Conservation (phyloP, 139 green algal genomes). For the Chlorella ohadii region DNA sequence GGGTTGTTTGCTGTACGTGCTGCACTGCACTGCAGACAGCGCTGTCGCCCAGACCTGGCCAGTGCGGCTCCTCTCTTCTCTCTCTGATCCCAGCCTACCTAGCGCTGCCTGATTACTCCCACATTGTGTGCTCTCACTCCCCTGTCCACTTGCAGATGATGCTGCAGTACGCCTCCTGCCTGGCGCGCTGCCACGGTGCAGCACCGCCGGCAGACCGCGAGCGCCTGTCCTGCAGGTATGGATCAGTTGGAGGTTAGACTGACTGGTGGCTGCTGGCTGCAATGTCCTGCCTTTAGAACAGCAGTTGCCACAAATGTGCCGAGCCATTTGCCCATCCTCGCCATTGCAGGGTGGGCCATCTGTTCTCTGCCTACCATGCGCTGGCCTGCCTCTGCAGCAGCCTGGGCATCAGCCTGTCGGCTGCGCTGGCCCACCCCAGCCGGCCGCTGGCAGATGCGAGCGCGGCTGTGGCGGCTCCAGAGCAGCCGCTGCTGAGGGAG, state of each 20-base stretch:
- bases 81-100: too few relatives aligned
- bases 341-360: background rate
- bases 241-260: too few relatives aligned
- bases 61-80: too few relatives aligned
- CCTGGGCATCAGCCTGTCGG: background rate
- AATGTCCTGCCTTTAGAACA: too few relatives aligned
- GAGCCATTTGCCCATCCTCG: too few relatives aligned
- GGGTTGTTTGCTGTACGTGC: too few relatives aligned
- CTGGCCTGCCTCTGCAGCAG: background rate
- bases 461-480: background rate
- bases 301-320: too few relatives aligned
- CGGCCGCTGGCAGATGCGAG: background rate
- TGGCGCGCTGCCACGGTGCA: background rate
- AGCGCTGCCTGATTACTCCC: too few relatives aligned
- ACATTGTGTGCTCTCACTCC: too few relatives aligned
- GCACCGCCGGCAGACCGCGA: slow-evolving; percentile 5
- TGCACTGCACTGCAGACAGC: too few relatives aligned
- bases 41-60: too few relatives aligned
- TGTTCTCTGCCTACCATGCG: slow-evolving; percentile 21
- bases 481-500: background rate
- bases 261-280: too few relatives aligned
- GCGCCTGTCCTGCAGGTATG: background rate
- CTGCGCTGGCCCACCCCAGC: background rate
- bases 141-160: background rate
- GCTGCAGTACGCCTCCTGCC: slow-evolving; percentile 18